These are phyloP conservation scores for Podaxis pistillaris DNA, from an alignment of 768 basidiomycete genomes.

Conservation along the genomic window DNA sequence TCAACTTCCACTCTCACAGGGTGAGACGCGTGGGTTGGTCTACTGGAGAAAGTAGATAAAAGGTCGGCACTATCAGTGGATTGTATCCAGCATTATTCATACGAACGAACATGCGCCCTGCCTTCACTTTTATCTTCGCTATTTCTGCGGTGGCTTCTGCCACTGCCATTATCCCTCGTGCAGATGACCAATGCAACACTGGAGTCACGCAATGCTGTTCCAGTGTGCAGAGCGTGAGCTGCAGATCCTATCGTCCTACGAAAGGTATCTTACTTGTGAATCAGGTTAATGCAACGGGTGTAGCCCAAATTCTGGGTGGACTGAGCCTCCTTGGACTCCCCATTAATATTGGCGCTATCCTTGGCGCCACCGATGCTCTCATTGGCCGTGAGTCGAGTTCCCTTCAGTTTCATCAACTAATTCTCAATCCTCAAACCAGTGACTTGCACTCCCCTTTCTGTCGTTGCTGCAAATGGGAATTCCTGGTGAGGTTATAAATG, in stretches of 20 bases:
- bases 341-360: not conserved
- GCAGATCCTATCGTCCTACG: not conserved
- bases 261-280: not conserved
- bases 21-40: not conserved
- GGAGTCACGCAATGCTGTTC: constrained; percentile 12
- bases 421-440: not conserved
- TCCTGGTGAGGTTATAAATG: constrained; percentile 3
- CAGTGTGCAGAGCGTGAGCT: not conserved
- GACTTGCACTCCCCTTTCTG: not conserved
- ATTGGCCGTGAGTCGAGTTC: constrained; percentile 8
- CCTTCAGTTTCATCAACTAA: not conserved
- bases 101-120: not conserved
- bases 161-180: not conserved
- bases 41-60: not conserved
- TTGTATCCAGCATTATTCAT: not conserved
- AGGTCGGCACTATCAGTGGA: not conserved
- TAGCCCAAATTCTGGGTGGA: not conserved
- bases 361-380: not conserved
- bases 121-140: not conserved
- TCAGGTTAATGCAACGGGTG: not conserved
- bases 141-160: constrained; percentile 2
- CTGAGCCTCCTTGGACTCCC: constrained; percentile 3
- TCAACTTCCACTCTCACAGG: not conserved
- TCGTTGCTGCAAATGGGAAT: constrained; percentile 3
- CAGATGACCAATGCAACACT: constrained; percentile 4